These are phyloP conservation scores for Rickenella mellea DNA, from an alignment of 768 basidiomycete genomes.

Conservation along the genomic window DNA sequence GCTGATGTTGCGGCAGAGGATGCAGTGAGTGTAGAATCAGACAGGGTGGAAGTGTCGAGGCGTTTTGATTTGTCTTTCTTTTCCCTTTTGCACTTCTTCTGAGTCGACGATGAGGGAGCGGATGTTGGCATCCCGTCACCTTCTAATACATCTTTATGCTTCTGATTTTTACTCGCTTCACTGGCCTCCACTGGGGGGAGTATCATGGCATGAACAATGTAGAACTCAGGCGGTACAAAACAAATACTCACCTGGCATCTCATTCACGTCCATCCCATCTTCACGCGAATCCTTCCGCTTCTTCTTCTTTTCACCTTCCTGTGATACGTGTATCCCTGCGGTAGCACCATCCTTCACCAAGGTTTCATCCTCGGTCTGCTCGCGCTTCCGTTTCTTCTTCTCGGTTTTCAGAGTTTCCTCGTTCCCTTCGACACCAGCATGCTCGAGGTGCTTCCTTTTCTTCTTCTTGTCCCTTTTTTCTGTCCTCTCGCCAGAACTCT, in stretches of 20 bases:
- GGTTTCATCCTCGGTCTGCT: neutral
- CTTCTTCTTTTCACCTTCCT: conserved; percentile 11
- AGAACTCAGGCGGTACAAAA: neutral
- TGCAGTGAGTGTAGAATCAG: no score
- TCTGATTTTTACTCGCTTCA: conserved; percentile 17
- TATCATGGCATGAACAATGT: neutral
- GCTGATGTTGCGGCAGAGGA: conserved; percentile 15
- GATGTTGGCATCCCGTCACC: no score
- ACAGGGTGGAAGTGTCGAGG: conserved; percentile 3
- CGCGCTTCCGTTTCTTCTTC: conserved; percentile 2
- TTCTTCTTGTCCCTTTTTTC: neutral
- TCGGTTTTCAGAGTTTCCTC: conserved; percentile 2
- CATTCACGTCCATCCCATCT: conserved; percentile 14
- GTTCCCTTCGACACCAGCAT: neutral
- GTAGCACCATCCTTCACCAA: no score
- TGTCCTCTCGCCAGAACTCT: no score
- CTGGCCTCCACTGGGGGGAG: conserved; percentile 4
- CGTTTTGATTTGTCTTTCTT: conserved; percentile 9
- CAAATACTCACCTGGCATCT: conserved; percentile 2
- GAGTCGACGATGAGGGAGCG: no score
- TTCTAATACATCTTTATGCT: conserved; percentile 16
- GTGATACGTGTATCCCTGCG: neutral
- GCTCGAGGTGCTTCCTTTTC: conserved; percentile 3
- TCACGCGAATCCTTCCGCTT: conserved; percentile 19
- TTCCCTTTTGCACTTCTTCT: conserved; percentile 22